Percentiles rank a stretch among this genome's conserved stretches.
Conservation (phyloP, 176 grass and related monocot genomes). For the Musa schizocarpa region DNA sequence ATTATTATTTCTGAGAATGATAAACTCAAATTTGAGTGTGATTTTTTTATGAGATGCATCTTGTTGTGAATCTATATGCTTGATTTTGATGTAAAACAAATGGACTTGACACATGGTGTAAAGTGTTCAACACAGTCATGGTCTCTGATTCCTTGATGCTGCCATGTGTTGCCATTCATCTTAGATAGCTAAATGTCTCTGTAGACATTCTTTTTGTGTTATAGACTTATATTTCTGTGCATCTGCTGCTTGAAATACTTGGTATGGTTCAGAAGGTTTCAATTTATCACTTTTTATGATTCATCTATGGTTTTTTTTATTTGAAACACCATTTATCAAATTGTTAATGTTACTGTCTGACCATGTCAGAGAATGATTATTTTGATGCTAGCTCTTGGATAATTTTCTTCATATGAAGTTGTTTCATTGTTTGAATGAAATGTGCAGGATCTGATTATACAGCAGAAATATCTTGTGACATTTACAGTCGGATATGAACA, state of each 20-base stretch:
- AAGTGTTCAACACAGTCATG: no score
- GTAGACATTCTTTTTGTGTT: not conserved
- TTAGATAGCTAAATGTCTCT: not conserved
- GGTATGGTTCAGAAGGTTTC: constrained; percentile 17
- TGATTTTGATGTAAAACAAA: no score
- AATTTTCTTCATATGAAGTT: not conserved
- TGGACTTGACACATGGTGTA: no score
- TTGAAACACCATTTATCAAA: not conserved
- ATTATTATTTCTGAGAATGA: no score
- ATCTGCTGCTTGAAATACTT: not conserved
- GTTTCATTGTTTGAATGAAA: not conserved
- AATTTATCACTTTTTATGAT: not conserved
- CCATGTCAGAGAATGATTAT: not conserved
- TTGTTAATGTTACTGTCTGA: not conserved
- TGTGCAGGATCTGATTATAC: constrained; percentile 28
- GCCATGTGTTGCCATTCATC: no score
- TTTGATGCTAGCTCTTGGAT: not conserved
- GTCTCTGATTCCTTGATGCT: no score
- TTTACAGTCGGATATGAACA: constrained; percentile 36
- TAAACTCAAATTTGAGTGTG: no score
- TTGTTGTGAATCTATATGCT: no score
- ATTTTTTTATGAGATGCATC: no score
- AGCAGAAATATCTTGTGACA: constrained; percentile 35
- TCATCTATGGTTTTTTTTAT: not conserved
- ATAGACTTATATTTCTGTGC: not conserved